Evolutionary conservation across 2,329 filamentous ascomycete genomes (phyloP).

Genomic region (Aureobasidium zeae): DNA sequence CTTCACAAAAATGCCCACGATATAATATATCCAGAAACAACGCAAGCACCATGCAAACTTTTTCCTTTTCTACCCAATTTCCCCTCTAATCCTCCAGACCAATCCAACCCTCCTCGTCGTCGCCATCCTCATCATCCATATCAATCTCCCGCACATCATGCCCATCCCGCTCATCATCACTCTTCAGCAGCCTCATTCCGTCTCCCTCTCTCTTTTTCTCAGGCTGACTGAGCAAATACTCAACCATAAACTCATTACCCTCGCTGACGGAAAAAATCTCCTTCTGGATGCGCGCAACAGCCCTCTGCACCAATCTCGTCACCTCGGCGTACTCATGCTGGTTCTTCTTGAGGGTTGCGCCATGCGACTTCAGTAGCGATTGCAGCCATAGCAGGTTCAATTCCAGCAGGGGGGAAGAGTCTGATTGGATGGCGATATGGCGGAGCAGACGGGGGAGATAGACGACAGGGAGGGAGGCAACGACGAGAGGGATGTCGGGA

Average conservation of each 20-base stretch:
- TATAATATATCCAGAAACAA: no score
- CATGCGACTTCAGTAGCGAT: slow-evolving; percentile 68
- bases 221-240: slow-evolving; percentile 55
- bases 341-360: slow-evolving; percentile 74
- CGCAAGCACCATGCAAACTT: no score
- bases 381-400: slow-evolving; percentile 93
- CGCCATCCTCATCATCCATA: slow-evolving; percentile 12
- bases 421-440: slow-evolving; percentile 78
- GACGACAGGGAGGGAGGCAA: slow-evolving; percentile 68
- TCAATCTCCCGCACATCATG: slow-evolving; percentile 7
- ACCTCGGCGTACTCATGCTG: slow-evolving; percentile 73
- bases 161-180: not conserved
- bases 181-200: not conserved
- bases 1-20: no score
- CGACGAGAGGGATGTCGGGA: slow-evolving; percentile 64
- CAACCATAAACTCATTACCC: slow-evolving; percentile 80
- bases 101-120: slow-evolving; percentile 15
- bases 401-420: slow-evolving; percentile 86
- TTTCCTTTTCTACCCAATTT: no score
- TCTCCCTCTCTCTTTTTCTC: slow-evolving; percentile 2
- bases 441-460: slow-evolving; percentile 79
- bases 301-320: slow-evolving; percentile 70
- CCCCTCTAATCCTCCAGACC: slow-evolving; percentile 12
- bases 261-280: slow-evolving; percentile 77
- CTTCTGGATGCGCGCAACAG: slow-evolving; percentile 67